Base-by-base conservation (phyloP, 805 yeast species). In the Nakazawaea sp. region DNA sequence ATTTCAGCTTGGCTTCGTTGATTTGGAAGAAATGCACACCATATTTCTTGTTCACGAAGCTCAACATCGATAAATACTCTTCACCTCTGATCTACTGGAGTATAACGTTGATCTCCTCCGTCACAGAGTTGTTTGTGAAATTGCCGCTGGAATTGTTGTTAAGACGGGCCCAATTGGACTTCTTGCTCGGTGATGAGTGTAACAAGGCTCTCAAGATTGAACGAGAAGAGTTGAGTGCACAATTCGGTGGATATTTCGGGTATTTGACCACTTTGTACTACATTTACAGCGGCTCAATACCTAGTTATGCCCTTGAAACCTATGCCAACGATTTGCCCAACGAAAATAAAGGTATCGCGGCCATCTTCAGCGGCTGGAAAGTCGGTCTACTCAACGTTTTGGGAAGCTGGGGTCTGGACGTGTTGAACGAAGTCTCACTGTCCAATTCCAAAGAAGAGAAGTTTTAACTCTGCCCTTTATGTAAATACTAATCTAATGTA, bases 341-440 rank as follows among this genome's bases (percentile, higher is more conserved):
- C 27, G 56, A 66, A 7, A 63, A 68, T 25, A 57, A 66, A 33
- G 71, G 78, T 1, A 45, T 68, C 45, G 70, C 70, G 29, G 72
- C 67, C 1, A 55, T 81, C 18, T 89, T 85, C 68, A 72, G 90
- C 47, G 98, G 97, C 26, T 90, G 97, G 97, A 74, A 86, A 55
- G 78, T 87, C 29, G 94, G 95, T 20, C 66, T 84, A 9, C 56
- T 87, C 41, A 86, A 90, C 43, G 72, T 85, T 3, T 56, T 84
- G 33, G 92, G 95, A 9, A 79, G 81, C 35, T 90, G 94, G 82
- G 89, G 95, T 2, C 68, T 83, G 46, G 69, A 73, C 36, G 60
- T 82, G 36, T 51, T 81, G 45, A 70, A 73, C 38, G 63, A 66
- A 45, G 66, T 62, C 41, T 73, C 75, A 16, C 72, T 66, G 30